Percentiles rank a stretch among this genome's conserved stretches.
phyloP scores from a whole-genome alignment of 768 basidiomycete genomes.

The Lepiota venenata region DNA sequence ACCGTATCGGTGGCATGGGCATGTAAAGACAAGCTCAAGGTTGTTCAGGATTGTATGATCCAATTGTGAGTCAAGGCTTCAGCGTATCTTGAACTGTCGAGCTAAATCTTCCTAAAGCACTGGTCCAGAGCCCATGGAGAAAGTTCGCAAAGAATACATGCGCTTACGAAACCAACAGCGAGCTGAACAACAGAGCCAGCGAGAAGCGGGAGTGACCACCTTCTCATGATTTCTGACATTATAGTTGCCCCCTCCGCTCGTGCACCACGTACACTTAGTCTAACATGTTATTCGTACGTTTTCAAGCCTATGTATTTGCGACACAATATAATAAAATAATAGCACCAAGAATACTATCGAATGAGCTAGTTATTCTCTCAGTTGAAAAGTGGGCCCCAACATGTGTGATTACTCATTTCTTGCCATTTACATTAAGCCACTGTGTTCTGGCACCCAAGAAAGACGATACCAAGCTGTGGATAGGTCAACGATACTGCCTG shows the following conservation, averaged over 20 bases:
- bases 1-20: slow-evolving; percentile 86
- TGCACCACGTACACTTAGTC: neutral
- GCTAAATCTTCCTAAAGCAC: slow-evolving; percentile 43
- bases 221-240: neutral
- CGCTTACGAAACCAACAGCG: slow-evolving; percentile 51
- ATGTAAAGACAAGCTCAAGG: slow-evolving; percentile 65
- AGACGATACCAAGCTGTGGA: slow-evolving; percentile 63
- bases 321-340: neutral
- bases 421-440: slow-evolving; percentile 53
- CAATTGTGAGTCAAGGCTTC: slow-evolving; percentile 57
- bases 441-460: slow-evolving; percentile 65
- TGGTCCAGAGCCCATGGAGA: slow-evolving; percentile 69
- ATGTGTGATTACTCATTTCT: slow-evolving; percentile 26
- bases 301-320: slow-evolving; percentile 4
- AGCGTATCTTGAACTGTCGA: neutral
- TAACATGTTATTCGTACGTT: slow-evolving; percentile 3
- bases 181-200: slow-evolving; percentile 15
- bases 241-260: neutral
- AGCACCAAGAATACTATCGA: neutral
- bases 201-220: neutral
- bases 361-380: neutral
- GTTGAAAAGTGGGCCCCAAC: neutral
- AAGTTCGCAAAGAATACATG: slow-evolving; percentile 68
- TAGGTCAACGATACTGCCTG: neutral
- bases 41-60: slow-evolving; percentile 75